Evolutionary conservation across 176 grass and related monocot species (phyloP).

Genomic region (Phragmites australis): DNA sequence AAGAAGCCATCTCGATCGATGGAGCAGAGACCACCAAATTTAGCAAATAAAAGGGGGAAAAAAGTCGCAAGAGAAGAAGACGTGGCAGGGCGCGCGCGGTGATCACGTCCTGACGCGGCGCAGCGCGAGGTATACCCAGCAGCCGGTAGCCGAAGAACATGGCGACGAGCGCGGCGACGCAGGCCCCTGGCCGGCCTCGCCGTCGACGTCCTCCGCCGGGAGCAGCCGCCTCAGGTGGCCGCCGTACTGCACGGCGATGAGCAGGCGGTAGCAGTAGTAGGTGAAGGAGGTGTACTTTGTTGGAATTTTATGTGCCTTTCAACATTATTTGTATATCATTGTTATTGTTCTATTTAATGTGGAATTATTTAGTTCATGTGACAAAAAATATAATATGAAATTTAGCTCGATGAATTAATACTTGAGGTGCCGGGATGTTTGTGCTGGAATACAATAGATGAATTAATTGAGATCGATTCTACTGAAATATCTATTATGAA

Average conservation of each 20-base stretch:
- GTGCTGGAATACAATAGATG: too few relatives aligned
- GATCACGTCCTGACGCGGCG: slow-evolving; percentile 52
- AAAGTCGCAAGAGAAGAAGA: not conserved
- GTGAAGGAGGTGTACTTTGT: slow-evolving; percentile 97
- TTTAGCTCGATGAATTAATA: too few relatives aligned
- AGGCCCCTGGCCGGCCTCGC: slow-evolving; percentile 27
- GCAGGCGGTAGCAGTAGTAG: slow-evolving; percentile 86
- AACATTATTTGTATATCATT: too few relatives aligned
- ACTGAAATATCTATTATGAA: too few relatives aligned
- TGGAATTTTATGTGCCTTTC: too few relatives aligned
- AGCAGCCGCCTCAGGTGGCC: slow-evolving; percentile 10
- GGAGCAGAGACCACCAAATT: not conserved
- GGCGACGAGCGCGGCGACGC: slow-evolving; percentile 48
- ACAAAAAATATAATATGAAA: too few relatives aligned
- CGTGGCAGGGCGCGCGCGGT: not conserved
- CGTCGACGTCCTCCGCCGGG: slow-evolving; percentile 8
- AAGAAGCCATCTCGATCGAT: slow-evolving; percentile 35
- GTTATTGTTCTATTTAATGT: too few relatives aligned
- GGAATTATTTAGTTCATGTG: too few relatives aligned
- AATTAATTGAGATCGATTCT: too few relatives aligned
- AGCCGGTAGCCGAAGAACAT: slow-evolving; percentile 84
- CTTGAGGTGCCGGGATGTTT: too few relatives aligned
- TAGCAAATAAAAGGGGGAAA: not conserved
- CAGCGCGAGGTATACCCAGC: slow-evolving; percentile 76
- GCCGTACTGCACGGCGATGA: slow-evolving; percentile 79